Evolutionary conservation across 495 filamentous ascomycete species (phyloP).

Genomic region (Penicillium salamii): DNA sequence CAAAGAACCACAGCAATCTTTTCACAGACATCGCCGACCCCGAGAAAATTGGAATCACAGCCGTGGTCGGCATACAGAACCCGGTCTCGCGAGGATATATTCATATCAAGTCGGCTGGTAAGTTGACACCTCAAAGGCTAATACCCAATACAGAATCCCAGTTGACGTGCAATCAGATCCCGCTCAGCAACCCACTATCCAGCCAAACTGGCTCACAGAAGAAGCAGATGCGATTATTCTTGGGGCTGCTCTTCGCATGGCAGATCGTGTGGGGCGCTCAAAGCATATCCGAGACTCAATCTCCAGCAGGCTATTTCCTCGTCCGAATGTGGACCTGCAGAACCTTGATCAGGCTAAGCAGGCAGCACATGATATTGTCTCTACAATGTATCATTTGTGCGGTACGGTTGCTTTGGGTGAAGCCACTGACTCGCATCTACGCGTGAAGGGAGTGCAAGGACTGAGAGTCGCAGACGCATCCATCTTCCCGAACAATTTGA

Average conservation of each 20-base stretch:
- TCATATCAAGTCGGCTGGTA: slow-evolving; percentile 43
- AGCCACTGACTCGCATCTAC: slow-evolving; percentile 47
- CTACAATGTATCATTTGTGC: slow-evolving; percentile 24
- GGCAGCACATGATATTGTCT: slow-evolving; percentile 13
- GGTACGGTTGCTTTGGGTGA: slow-evolving; percentile 58
- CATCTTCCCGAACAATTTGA: slow-evolving; percentile 47
- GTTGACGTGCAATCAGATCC: slow-evolving; percentile 14
- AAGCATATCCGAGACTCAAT: slow-evolving; percentile 17
- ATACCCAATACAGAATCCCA: neutral
- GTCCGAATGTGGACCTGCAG: slow-evolving; percentile 16
- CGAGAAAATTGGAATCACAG: slow-evolving; percentile 9
- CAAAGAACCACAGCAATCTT: neutral
- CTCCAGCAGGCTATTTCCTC: slow-evolving; percentile 14
- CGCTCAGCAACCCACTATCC: slow-evolving; percentile 14
- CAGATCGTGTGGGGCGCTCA: slow-evolving; percentile 19
- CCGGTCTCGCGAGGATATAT: slow-evolving; percentile 53
- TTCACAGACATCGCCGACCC: slow-evolving; percentile 8
- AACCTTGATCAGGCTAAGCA: slow-evolving; percentile 15
- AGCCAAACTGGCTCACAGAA: slow-evolving; percentile 30
- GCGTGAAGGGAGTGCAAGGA: slow-evolving; percentile 45
- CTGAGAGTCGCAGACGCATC: slow-evolving; percentile 54
- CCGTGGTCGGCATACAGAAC: slow-evolving; percentile 18
- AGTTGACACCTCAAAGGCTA: neutral
- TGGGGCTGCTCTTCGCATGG: slow-evolving; percentile 22
- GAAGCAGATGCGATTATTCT: slow-evolving; percentile 38